Conservation (phyloP, 2,329 filamentous ascomycete genomes). For the Fusarium sp. region DNA sequence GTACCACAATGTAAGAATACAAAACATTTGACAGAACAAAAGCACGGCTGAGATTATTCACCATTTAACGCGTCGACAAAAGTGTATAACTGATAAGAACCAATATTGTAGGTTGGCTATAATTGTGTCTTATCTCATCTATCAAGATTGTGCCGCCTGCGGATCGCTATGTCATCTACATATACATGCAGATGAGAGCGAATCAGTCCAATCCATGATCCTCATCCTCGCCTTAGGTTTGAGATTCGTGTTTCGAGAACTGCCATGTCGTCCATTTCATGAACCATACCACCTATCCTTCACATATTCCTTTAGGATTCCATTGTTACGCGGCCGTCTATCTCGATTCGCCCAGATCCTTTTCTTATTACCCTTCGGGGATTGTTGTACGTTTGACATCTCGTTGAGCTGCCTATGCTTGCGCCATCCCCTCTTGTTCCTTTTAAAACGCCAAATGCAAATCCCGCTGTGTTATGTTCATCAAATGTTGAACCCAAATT, state of each 20-base stretch:
- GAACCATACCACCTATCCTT: conserved; percentile 8
- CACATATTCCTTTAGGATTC: neutral
- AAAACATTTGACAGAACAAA: neutral
- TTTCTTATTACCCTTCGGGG: conserved; percentile 25
- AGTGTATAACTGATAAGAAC: neutral
- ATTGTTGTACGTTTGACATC: conserved; percentile 7
- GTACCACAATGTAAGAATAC: neutral
- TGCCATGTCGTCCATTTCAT: conserved; percentile 23
- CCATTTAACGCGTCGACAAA: neutral
- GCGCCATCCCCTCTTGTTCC: conserved; percentile 22
- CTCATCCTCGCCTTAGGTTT: neutral
- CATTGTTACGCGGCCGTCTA: conserved; percentile 13
- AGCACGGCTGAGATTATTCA: neutral
- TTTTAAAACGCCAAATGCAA: conserved; percentile 35
- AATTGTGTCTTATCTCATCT: conserved; percentile 27
- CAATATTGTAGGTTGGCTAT: neutral
- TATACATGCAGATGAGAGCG: conserved; percentile 1
- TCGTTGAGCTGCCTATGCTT: conserved; percentile 6
- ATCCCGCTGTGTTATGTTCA: conserved; percentile 7
- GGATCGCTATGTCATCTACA: neutral
- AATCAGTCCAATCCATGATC: neutral
- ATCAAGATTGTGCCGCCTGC: conserved; percentile 8
- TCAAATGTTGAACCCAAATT: conserved; percentile 4
- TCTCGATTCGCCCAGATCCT: neutral
- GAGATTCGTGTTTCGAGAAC: conserved; percentile 22